Conservation (phyloP, 345 rosid genomes). For the Eucalyptus marginata region DNA sequence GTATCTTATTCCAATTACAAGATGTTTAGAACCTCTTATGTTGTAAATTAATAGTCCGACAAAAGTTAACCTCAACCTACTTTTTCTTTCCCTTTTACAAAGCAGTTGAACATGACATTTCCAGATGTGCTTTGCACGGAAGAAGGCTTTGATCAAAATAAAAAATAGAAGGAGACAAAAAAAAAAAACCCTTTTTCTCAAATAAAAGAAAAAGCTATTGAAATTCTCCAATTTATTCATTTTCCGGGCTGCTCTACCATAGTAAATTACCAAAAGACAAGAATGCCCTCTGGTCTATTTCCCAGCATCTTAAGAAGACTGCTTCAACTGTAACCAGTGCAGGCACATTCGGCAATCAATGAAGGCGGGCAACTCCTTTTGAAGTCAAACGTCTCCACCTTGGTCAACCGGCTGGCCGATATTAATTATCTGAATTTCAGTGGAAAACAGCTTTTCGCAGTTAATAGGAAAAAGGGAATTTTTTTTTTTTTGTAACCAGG, state of each 20-base stretch:
- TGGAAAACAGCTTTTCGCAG: accelerated
- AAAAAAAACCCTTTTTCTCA: neutral
- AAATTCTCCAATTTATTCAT: neutral
- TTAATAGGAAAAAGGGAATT: neutral
- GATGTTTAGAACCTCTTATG: neutral
- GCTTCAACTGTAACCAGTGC: neutral
- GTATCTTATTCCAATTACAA: neutral
- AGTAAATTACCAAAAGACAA: neutral
- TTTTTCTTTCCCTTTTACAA: neutral
- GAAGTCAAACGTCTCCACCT: neutral
- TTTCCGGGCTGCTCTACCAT: neutral
- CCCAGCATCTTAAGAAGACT: neutral
- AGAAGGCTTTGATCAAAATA: neutral
- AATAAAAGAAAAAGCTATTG: neutral
- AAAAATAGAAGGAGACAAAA: neutral
- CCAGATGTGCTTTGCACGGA: neutral
- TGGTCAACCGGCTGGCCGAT: neutral
- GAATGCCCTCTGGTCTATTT: accelerated
- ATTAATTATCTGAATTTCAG: neutral
- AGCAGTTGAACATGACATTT: neutral
- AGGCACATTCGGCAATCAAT: neutral
- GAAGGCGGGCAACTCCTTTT: neutral
- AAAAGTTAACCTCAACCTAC: neutral
- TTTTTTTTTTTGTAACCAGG: too few species aligned
- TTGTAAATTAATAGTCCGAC: neutral